Evolutionary conservation across 192 early-diverging fungal species (phyloP).

Genomic region (Mortierella hygrophila): DNA sequence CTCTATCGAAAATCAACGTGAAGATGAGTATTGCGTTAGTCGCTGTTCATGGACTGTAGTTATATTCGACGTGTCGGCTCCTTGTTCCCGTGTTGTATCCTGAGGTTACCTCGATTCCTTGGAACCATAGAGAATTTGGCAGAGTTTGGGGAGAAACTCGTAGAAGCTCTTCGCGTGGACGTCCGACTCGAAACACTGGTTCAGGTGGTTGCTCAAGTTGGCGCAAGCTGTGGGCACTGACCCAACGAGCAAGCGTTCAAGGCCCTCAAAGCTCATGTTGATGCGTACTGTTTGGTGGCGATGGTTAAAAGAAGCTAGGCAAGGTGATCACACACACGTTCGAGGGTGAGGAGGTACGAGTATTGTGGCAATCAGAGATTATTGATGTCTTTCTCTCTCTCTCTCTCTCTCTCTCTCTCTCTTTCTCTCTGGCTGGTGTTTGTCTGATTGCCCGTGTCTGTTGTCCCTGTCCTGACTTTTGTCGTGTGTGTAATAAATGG

Average conservation of each 20-base stretch:
- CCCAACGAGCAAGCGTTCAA: slow-evolving; percentile 49
- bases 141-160: slow-evolving; percentile 49
- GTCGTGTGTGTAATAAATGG: background rate
- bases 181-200: slow-evolving; percentile 46
- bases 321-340: background rate
- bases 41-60: background rate
- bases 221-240: slow-evolving; percentile 48
- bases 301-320: background rate
- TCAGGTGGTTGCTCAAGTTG: slow-evolving; percentile 46
- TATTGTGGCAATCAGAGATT: background rate
- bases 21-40: background rate
- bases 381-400: background rate
- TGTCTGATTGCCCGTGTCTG: background rate
- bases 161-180: slow-evolving; percentile 52
- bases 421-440: background rate
- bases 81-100: background rate
- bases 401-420: too few species aligned
- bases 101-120: slow-evolving; percentile 43
- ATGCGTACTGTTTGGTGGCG: background rate
- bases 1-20: background rate
- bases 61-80: too few species aligned
- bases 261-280: slow-evolving; percentile 49
- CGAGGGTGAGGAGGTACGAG: background rate
- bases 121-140: slow-evolving; percentile 51
- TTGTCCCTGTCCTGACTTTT: background rate